phyloP scores from a whole-genome alignment of 495 filamentous ascomycete species.

The Talaromyces borbonicus region DNA sequence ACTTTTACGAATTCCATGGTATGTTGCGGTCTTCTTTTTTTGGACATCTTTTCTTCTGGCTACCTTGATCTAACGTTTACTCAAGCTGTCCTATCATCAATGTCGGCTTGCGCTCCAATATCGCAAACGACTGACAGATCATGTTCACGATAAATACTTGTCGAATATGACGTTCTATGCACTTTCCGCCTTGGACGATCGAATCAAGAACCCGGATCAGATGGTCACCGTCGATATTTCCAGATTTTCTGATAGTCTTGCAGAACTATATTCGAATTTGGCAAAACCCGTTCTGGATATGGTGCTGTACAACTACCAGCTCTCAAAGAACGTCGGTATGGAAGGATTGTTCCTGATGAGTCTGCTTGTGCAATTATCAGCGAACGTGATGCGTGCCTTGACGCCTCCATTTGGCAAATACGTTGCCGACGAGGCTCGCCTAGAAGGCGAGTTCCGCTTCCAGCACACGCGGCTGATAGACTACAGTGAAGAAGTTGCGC shows the following conservation, averaged over 20 bases:
- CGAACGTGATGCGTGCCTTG: slow-evolving; percentile 83
- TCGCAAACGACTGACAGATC: slow-evolving; percentile 77
- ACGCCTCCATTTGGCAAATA: slow-evolving; percentile 98
- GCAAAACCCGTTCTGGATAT: slow-evolving; percentile 93
- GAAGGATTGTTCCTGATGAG: slow-evolving; percentile 94
- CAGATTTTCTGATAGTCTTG: slow-evolving; percentile 89
- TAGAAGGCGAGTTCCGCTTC: slow-evolving; percentile 95
- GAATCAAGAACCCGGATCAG: slow-evolving; percentile 98
- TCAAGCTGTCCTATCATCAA: slow-evolving; percentile 90
- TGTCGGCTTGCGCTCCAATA: slow-evolving; percentile 89
- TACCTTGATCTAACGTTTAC: neutral
- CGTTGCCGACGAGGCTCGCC: slow-evolving; percentile 86
- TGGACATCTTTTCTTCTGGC: slow-evolving; percentile 2
- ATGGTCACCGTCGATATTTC: slow-evolving; percentile 93
- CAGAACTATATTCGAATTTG: slow-evolving; percentile 94
- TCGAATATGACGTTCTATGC: slow-evolving; percentile 97
- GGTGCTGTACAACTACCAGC: slow-evolving; percentile 87
- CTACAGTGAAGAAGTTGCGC: slow-evolving; percentile 85
- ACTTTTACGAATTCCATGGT: slow-evolving; percentile 99
- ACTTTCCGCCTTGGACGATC: slow-evolving; percentile 87
- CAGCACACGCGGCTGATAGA: slow-evolving; percentile 92
- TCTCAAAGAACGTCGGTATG: slow-evolving; percentile 86
- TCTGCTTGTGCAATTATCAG: slow-evolving; percentile 83
- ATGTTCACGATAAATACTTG: slow-evolving; percentile 90
- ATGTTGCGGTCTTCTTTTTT: slow-evolving; percentile 17